Percentiles rank a stretch among this genome's conserved stretches.
Conservation (phyloP, 2,329 filamentous ascomycete genomes). For the Fusarium mexicanum region DNA sequence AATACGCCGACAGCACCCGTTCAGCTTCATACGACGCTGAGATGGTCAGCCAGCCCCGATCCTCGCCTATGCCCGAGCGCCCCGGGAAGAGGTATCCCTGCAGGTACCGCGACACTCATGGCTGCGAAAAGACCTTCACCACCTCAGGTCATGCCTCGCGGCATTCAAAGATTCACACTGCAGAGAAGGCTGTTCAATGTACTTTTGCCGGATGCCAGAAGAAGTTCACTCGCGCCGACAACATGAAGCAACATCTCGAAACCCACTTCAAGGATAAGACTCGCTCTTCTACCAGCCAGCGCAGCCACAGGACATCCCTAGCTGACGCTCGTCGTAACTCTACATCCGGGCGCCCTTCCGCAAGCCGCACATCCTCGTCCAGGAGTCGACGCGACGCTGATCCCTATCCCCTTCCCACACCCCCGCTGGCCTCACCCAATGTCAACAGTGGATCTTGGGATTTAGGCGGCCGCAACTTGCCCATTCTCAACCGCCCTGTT, state of each 20-base stretch:
- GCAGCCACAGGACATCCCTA: conserved; percentile 47
- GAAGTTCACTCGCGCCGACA: conserved; percentile 83
- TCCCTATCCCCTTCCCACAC: conserved; percentile 51
- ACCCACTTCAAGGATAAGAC: conserved; percentile 76
- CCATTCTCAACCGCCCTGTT: conserved; percentile 57
- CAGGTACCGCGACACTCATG: conserved; percentile 74
- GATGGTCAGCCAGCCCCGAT: conserved; percentile 48
- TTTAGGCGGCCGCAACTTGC: conserved; percentile 56
- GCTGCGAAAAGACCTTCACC: conserved; percentile 82
- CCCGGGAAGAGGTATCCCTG: conserved; percentile 77
- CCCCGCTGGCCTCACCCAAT: conserved; percentile 51
- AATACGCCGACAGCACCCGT: conserved; percentile 56
- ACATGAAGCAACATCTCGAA: conserved; percentile 87
- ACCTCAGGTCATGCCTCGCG: conserved; percentile 87
- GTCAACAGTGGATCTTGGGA: conserved; percentile 55
- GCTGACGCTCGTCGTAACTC: conserved; percentile 48
- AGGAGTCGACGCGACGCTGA: conserved; percentile 54
- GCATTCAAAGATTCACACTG: conserved; percentile 85
- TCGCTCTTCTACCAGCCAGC: conserved; percentile 52
- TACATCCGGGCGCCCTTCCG: conserved; percentile 43
- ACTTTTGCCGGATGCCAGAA: conserved; percentile 77
- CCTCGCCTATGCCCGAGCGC: conserved; percentile 56
- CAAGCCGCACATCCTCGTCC: conserved; percentile 44
- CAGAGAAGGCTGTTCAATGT: conserved; percentile 78
- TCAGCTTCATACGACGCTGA: conserved; percentile 64